Evolutionary conservation across 805 yeast species (phyloP).

Genomic region (Candida silvatica): DNA sequence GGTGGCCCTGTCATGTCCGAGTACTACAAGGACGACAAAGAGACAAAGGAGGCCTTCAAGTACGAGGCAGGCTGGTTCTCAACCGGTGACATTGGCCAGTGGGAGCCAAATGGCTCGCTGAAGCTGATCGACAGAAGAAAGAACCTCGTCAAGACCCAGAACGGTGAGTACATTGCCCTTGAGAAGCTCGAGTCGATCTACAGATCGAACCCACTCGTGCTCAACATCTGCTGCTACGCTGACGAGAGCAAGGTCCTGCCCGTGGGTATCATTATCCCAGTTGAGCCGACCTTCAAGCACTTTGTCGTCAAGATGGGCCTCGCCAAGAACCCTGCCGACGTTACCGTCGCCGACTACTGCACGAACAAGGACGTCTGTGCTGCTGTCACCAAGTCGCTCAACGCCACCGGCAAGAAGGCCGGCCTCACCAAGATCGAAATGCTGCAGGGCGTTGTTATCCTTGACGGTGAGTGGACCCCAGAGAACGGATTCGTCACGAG

Average conservation of each 20-base stretch:
- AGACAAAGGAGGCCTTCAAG: conserved; percentile 64
- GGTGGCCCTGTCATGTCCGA: conserved; percentile 70
- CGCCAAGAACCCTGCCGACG: conserved; percentile 31
- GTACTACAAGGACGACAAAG: conserved; percentile 77
- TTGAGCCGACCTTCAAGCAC: conserved; percentile 53
- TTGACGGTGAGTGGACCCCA: conserved; percentile 96
- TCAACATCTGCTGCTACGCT: conserved; percentile 88
- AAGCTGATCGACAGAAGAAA: conserved; percentile 88
- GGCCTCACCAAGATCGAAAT: conserved; percentile 85
- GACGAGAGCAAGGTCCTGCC: conserved; percentile 86
- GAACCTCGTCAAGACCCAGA: conserved; percentile 89
- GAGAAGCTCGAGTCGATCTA: conserved; percentile 90
- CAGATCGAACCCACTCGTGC: conserved; percentile 70
- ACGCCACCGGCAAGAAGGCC: conserved; percentile 70
- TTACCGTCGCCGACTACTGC: conserved; percentile 36
- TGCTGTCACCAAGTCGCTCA: conserved; percentile 48
- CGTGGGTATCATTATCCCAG: conserved; percentile 81
- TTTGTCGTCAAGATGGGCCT: conserved; percentile 52
- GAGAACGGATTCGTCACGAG: conserved; percentile 89
- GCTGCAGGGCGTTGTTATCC: conserved; percentile 65
- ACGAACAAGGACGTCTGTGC: conserved; percentile 47
- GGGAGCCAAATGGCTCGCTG: conserved; percentile 75
- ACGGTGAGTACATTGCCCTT: conserved; percentile 96
- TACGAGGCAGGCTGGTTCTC: conserved; percentile 87
- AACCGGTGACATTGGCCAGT: conserved; percentile 96